These are phyloP conservation scores for Byssothecium circinans DNA, from an alignment of 2,329 filamentous ascomycete species.

Conservation along the genomic window DNA sequence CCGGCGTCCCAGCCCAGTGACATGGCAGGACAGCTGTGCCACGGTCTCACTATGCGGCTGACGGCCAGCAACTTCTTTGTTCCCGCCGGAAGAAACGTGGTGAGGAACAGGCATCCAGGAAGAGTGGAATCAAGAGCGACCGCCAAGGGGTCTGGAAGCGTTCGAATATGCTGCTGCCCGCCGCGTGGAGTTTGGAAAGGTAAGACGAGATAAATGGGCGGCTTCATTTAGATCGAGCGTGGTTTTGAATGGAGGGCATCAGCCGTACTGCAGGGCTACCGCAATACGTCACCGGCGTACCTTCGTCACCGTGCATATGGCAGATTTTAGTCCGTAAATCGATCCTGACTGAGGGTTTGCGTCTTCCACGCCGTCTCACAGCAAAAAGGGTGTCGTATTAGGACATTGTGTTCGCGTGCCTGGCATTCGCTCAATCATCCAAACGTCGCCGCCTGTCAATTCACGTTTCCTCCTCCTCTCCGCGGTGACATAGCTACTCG, in stretches of 20 bases:
- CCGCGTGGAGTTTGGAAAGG: conserved; percentile 17
- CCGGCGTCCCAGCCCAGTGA: conserved; percentile 18
- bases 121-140: conserved; percentile 16
- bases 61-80: conserved; percentile 24
- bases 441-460: not conserved
- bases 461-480: not conserved
- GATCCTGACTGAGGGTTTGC: conserved; percentile 17
- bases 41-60: conserved; percentile 22
- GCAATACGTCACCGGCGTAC: conserved; percentile 29
- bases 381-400: not conserved
- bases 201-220: conserved; percentile 21
- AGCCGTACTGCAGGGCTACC: conserved; percentile 6
- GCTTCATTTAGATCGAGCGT: conserved; percentile 14
- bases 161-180: conserved; percentile 28
- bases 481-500: not conserved
- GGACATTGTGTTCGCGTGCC: not conserved
- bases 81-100: conserved; percentile 17
- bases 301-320: conserved; percentile 35
- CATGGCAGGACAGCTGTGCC: conserved; percentile 12
- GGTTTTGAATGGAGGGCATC: conserved; percentile 20
- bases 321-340: conserved; percentile 9
- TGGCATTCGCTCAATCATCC: not conserved
- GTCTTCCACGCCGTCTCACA: conserved; percentile 6
- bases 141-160: conserved; percentile 41
- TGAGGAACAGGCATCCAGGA: conserved; percentile 10